phyloP scores from a whole-genome alignment of 805 yeast species.

The Komagataella populi region DNA sequence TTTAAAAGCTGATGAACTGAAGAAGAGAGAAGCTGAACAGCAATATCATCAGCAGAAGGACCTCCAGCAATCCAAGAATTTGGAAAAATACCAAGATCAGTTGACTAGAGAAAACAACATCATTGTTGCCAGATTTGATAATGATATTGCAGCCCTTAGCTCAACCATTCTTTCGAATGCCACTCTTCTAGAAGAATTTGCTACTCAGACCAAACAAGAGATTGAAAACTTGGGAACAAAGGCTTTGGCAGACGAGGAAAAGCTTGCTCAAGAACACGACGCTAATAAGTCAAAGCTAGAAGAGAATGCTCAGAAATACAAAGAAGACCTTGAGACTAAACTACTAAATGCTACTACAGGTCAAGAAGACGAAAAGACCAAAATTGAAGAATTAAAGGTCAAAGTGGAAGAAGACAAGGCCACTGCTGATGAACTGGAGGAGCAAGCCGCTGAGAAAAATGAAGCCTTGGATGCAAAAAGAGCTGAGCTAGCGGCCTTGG shows the following conservation, averaged over 20 bases:
- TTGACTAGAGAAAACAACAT: conserved; percentile 27
- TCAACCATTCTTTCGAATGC: conserved; percentile 14
- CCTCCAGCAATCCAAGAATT: conserved; percentile 19
- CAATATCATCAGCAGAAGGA: conserved; percentile 18
- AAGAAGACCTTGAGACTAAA: conserved; percentile 16
- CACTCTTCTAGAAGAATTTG: conserved; percentile 21
- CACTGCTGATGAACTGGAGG: conserved; percentile 23
- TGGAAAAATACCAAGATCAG: conserved; percentile 20
- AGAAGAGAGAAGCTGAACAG: conserved; percentile 13
- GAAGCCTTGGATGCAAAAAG: conserved; percentile 15
- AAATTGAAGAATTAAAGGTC: conserved; percentile 21
- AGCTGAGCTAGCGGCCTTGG: conserved; percentile 22
- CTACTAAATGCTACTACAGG: conserved; percentile 15
- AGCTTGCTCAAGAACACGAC: conserved; percentile 31
- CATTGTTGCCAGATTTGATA: conserved; percentile 10
- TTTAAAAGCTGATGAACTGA: conserved; percentile 12
- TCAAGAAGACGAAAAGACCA: conserved; percentile 15
- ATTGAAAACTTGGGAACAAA: conserved; percentile 31
- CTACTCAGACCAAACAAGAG: conserved; percentile 24
- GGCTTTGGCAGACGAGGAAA: conserved; percentile 29
- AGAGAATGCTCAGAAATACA: conserved; percentile 29
- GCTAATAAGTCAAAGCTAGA: conserved; percentile 27
- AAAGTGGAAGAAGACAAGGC: conserved; percentile 23
- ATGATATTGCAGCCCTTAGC: conserved; percentile 11
- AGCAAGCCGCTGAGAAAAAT: conserved; percentile 25